Base-by-base conservation (phyloP, 139 green algal genomes). In the Chlamydomonas incerta region DNA sequence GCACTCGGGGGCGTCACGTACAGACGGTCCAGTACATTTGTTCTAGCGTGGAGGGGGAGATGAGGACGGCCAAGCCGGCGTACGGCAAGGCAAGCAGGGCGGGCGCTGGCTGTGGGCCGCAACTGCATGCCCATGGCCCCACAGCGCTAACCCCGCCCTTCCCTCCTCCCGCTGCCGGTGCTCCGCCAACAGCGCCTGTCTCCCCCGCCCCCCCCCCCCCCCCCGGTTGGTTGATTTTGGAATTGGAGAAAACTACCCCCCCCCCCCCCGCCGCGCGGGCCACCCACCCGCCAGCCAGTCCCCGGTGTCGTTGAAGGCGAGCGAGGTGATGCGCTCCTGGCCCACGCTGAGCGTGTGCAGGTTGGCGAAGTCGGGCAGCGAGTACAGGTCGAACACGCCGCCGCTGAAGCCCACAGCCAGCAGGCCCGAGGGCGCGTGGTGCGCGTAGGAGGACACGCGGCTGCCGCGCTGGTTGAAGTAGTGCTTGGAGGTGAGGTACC, bases 331-430 rank as follows among this genome's bases (percentile, higher is more conserved):
- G 18, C 84, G 69, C 86, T 97, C 93, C 18, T 90, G 88, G 33
- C 89, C 92, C 67, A 95, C 72, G 69, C 68, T 90, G 66, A 98
- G 90, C 9, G 91, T 88, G 67, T 97, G 94, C 23, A 96, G 67
- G 41, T 82, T 84, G 15, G 92, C 74, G 58, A 97, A 96, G 28
- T 95, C 95, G 0, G 97, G 97, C 87, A 99, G 90, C 92, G 97
- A 93, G 70, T 94, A 91, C 74, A 99, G 87, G 33, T 98, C 95
- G 87, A 99, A 99, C 52, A 98, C 75, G 73, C 97, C 97, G 57
- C 90, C 92, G 80, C 88, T 95, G 90, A 90, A 85, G 18, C 90
- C 89, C 41, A 74, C 81, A 18, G 89, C 86, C 75, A 93, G 74
- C 21, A 91, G 68, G 17, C 90, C 85, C 24, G 60, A 74, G 23